phyloP scores from a whole-genome alignment of 768 basidiomycete species.

The Tulasnella sp. region DNA sequence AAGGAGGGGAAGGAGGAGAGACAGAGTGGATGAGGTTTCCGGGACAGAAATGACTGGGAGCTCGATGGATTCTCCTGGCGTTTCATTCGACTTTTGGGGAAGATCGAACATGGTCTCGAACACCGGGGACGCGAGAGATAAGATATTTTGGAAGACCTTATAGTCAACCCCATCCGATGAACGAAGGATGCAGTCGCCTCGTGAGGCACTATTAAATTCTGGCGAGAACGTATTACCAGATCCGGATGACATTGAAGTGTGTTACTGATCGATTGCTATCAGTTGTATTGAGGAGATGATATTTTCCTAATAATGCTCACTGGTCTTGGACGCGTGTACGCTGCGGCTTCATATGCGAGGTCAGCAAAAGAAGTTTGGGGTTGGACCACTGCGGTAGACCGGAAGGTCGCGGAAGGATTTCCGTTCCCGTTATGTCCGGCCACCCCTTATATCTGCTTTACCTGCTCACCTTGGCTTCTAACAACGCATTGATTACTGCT shows the following conservation, averaged over 20 bases:
- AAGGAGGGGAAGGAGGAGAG: background rate
- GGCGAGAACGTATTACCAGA: background rate
- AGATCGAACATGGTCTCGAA: conserved; percentile 42
- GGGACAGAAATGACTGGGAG: conserved; percentile 1
- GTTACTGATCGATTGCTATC: too few relatives aligned
- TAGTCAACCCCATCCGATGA: conserved; percentile 45
- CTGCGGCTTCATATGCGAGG: too few relatives aligned
- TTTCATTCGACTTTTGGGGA: background rate
- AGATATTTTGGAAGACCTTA: conserved; percentile 42
- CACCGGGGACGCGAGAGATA: conserved; percentile 48
- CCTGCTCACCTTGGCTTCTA: too few relatives aligned
- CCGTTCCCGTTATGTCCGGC: too few relatives aligned
- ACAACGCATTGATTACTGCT: too few relatives aligned
- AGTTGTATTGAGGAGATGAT: background rate
- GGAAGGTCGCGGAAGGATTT: too few relatives aligned
- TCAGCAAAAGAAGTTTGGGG: too few relatives aligned
- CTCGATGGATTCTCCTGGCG: background rate
- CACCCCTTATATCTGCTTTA: too few relatives aligned
- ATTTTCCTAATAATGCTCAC: too few relatives aligned
- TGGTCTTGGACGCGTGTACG: too few relatives aligned
- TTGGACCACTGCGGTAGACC: too few relatives aligned
- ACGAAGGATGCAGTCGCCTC: conserved; percentile 40
- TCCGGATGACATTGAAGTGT: background rate
- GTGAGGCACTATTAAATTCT: background rate
- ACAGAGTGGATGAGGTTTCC: background rate